Evolutionary conservation across 768 basidiomycete genomes (phyloP).

Genomic region (Trichaptum fuscoviolaceum): DNA sequence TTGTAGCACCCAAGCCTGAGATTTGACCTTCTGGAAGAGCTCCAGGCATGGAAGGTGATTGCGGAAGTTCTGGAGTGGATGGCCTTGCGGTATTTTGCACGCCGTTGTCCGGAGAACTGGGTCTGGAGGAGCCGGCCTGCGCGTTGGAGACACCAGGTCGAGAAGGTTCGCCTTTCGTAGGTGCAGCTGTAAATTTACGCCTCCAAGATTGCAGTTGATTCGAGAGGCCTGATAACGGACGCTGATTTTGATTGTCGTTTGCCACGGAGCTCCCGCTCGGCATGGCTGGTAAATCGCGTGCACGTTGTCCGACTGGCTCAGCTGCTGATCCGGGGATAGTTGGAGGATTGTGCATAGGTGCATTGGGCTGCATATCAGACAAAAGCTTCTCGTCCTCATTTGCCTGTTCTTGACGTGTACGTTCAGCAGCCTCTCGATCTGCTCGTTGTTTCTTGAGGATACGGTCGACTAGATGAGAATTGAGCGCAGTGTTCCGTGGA

Average conservation of each 20-base stretch:
- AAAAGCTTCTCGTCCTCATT: conserved; percentile 25
- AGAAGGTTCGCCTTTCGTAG: not conserved
- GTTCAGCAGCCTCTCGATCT: conserved; percentile 52
- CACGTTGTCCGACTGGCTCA: not conserved
- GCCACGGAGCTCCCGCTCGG: not conserved
- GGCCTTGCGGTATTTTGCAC: not conserved
- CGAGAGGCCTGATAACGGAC: not conserved
- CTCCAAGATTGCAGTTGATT: conserved; percentile 8
- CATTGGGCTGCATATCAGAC: not conserved
- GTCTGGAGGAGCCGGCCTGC: not conserved
- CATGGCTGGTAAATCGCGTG: not conserved
- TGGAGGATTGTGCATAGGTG: not conserved
- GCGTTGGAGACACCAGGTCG: not conserved
- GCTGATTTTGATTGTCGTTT: not conserved
- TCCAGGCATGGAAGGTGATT: not conserved
- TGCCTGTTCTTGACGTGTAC: conserved; percentile 34
- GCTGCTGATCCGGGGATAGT: not conserved
- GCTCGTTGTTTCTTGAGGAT: conserved; percentile 82
- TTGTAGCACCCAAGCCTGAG: not conserved
- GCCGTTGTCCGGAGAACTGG: not conserved
- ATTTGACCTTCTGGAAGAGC: not conserved
- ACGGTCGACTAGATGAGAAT: conserved; percentile 61
- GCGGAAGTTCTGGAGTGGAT: not conserved
- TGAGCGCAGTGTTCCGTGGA: conserved; percentile 12
- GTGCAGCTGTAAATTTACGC: conserved; percentile 17